phyloP scores from a whole-genome alignment of 306 rosid genomes.

The Quillaja saponaria region DNA sequence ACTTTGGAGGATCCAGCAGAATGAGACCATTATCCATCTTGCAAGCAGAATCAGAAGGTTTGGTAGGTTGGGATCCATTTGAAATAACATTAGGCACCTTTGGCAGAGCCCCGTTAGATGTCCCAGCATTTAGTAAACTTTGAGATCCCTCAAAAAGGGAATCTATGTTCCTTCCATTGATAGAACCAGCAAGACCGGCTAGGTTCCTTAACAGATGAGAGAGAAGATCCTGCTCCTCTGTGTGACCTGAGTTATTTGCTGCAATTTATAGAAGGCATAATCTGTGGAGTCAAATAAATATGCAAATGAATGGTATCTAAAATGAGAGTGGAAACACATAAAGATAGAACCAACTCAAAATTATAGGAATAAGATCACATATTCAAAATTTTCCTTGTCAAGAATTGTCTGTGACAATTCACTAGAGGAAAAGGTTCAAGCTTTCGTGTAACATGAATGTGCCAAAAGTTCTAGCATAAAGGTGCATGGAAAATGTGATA shows the following conservation, averaged over 20 bases:
- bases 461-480: constrained; percentile 16
- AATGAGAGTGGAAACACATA: constrained; percentile 20
- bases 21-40: constrained; percentile 33
- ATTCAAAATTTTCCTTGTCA: neutral
- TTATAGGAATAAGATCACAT: constrained; percentile 19
- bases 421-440: constrained; percentile 1
- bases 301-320: constrained; percentile 32
- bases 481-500: constrained; percentile 12
- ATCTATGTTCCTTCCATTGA: constrained; percentile 53
- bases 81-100: constrained; percentile 44
- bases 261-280: constrained; percentile 44
- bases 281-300: constrained; percentile 38
- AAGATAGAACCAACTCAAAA: constrained; percentile 9
- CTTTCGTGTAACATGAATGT: constrained; percentile 14
- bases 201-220: constrained; percentile 65
- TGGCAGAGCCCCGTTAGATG: constrained; percentile 34
- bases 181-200: constrained; percentile 53
- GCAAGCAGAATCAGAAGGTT: constrained; percentile 44
- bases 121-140: constrained; percentile 47
- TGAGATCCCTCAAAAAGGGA: constrained; percentile 60
- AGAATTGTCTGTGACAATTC: constrained; percentile 10
- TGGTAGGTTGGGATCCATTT: constrained; percentile 35
- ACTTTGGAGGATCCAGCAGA: constrained; percentile 28
- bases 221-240: constrained; percentile 60
- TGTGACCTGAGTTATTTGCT: constrained; percentile 61